Conservation (phyloP, 2,329 filamentous ascomycete genomes). For the Penicillium sclerotiorum region DNA sequence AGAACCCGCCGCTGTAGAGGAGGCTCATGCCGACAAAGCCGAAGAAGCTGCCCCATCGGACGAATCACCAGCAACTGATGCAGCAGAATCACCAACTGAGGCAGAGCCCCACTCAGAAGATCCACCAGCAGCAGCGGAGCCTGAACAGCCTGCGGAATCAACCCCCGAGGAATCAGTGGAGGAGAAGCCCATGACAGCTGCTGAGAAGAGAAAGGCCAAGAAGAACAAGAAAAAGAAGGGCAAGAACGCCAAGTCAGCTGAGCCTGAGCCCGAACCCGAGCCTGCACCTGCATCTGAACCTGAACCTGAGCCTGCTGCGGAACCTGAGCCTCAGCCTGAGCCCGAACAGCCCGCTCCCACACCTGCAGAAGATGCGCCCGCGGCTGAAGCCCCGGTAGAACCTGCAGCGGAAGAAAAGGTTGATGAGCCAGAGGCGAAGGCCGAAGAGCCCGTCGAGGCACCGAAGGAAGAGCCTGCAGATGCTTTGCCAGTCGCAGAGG, state of each 20-base stretch:
- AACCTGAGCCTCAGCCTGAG: slow-evolving; percentile 8
- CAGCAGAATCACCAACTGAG: background rate
- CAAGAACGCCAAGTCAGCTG: slow-evolving; percentile 12
- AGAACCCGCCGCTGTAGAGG: slow-evolving; percentile 9
- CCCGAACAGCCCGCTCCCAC: slow-evolving; percentile 12
- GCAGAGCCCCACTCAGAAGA: slow-evolving; percentile 12
- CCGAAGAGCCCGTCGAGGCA: too few species aligned
- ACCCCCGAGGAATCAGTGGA: too few species aligned
- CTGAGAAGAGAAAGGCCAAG: slow-evolving; percentile 13
- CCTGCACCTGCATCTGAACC: slow-evolving; percentile 6
- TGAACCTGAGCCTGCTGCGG: slow-evolving; percentile 15
- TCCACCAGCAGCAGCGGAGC: slow-evolving; percentile 5
- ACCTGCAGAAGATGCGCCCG: too few species aligned
- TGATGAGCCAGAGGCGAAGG: too few species aligned
- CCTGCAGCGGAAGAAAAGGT: too few species aligned
- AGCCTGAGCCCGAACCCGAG: slow-evolving; percentile 12
- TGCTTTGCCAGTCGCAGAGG: too few species aligned
- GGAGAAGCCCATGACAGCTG: slow-evolving; percentile 4
- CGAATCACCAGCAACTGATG: slow-evolving; percentile 11
- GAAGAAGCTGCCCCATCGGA: slow-evolving; percentile 9
- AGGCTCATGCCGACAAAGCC: slow-evolving; percentile 10
- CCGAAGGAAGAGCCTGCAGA: too few species aligned
- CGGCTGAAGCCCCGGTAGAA: too few species aligned
- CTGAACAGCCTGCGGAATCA: background rate
- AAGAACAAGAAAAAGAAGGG: slow-evolving; percentile 6